Base-by-base conservation (phyloP, 495 filamentous ascomycete species). In the Hyaloscypha bicolor region DNA sequence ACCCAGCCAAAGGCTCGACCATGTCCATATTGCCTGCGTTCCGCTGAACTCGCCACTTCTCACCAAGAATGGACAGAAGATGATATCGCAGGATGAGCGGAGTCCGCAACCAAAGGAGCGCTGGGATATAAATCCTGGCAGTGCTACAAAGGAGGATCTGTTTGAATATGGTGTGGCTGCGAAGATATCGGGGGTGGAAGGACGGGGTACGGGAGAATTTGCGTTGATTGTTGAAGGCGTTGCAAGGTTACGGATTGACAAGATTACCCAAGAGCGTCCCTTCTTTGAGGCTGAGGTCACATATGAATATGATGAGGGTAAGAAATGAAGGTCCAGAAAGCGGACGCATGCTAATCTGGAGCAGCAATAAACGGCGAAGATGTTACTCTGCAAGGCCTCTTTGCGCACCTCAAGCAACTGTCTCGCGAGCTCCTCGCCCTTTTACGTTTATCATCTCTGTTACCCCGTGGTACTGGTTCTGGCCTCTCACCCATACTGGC, bases 181-280 rank as follows among this genome's bases (percentile, higher is more conserved):
- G 19, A 93, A 90, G 77, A 92, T 97, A 64, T 88, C 88, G 51
- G 93, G 91, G 25, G 87, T 96, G 55, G 91, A 96, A 72, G 92
- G 92, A 14, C 82, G 90, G 53, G 85, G 89, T 64, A 87, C 87
- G n/a, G 87, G 90, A 30, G 90, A 96, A 72, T 86, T 94, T 35
- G 88, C 87, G 59, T 74, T 99, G 60, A 81, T 97, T 2, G 92
- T 99, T 11, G 93, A 97, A 72, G 96, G 96, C 25, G 77, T 92
- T 19, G 86, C 87, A 62, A 84, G 96, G 39, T 89, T 98, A 57
- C 84, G 85, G 58, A 78, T 97, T 11, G 90, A 90, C 57, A 89
- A 88, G 71, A 76, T 96, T 55, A 80, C 86, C 33, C 88, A 91
- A 71, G 91, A 96, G 61, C 87, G 88, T 57, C 91, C 93, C 3